A percentile compares a stretch with the other conserved stretches of the same genome.
These are phyloP conservation scores for Stevia rebaudiana DNA, from an alignment of 140 eudicot species.

Conservation along the genomic window DNA sequence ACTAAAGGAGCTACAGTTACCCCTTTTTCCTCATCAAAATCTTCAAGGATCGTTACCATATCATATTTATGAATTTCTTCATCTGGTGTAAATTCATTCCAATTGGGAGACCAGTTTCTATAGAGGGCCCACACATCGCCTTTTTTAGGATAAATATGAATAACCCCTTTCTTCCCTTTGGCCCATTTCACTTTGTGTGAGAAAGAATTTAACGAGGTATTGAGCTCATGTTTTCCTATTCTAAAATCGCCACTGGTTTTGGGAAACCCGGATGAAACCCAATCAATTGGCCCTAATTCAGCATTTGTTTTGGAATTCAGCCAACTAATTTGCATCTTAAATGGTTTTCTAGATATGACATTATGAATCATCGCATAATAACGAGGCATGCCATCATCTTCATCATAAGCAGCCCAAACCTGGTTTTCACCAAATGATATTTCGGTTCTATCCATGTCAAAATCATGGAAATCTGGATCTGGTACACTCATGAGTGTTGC, in stretches of 20 bases:
- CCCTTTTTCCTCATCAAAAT: constrained; percentile 43
- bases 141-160: constrained; percentile 43
- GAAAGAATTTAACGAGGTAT: constrained; percentile 39
- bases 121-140: constrained; percentile 66
- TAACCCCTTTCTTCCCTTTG: constrained; percentile 39
- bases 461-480: constrained; percentile 57
- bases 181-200: constrained; percentile 55
- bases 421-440: constrained; percentile 45
- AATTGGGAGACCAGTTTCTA: constrained; percentile 52
- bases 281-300: constrained; percentile 47
- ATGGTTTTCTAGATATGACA: constrained; percentile 41
- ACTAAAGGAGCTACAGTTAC: constrained; percentile 42
- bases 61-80: constrained; percentile 47
- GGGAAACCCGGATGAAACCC: constrained; percentile 54
- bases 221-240: constrained; percentile 33
- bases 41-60: constrained; percentile 45
- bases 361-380: constrained; percentile 51
- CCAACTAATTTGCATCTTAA: constrained; percentile 54
- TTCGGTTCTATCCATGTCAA: constrained; percentile 53
- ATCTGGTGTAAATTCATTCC: constrained; percentile 46
- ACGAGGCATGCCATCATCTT: constrained; percentile 73
- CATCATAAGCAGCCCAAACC: constrained; percentile 68
- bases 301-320: constrained; percentile 41
- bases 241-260: constrained; percentile 61
- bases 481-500: constrained; percentile 45